Evolutionary conservation across 1,139 yeast genomes (phyloP).

Genomic region (Magnusiomyces magnusii): DNA sequence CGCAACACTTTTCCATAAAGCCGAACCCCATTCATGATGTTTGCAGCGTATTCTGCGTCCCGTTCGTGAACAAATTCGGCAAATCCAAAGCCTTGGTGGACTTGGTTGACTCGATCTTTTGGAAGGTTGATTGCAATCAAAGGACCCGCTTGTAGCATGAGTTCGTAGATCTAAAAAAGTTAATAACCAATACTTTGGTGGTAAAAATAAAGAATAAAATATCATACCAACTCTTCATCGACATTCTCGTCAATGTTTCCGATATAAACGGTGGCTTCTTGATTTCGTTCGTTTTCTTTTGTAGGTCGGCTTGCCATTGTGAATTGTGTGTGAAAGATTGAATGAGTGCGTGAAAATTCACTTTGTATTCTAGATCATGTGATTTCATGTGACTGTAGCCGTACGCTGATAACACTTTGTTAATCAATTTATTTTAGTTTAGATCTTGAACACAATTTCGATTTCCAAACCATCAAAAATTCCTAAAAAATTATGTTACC

Average conservation of each 20-base stretch:
- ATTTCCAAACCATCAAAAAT: no score
- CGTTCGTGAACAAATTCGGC: constrained; percentile 54
- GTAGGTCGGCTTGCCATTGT: constrained; percentile 13
- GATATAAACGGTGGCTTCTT: constrained; percentile 64
- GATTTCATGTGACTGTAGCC: no score
- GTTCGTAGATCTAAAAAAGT: constrained; percentile 48
- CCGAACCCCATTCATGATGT: constrained; percentile 53
- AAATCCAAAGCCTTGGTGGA: constrained; percentile 86
- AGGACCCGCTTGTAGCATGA: constrained; percentile 83
- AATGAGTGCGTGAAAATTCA: no score
- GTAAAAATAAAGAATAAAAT: constrained; percentile 25
- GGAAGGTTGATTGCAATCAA: constrained; percentile 66
- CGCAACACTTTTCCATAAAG: constrained; percentile 59
- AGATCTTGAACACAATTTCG: no score
- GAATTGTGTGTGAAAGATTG: not conserved
- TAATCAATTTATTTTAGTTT: no score
- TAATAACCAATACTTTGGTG: not conserved
- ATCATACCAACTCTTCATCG: constrained; percentile 40
- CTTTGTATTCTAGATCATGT: no score
- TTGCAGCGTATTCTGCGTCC: constrained; percentile 67
- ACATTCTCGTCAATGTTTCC: constrained; percentile 79
- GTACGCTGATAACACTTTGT: no score
- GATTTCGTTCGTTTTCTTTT: constrained; percentile 38
- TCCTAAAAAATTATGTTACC: no score
- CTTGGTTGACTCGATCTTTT: constrained; percentile 60